Conservation (phyloP, 2,329 filamentous ascomycete genomes). For the Colletotrichum sp. region DNA sequence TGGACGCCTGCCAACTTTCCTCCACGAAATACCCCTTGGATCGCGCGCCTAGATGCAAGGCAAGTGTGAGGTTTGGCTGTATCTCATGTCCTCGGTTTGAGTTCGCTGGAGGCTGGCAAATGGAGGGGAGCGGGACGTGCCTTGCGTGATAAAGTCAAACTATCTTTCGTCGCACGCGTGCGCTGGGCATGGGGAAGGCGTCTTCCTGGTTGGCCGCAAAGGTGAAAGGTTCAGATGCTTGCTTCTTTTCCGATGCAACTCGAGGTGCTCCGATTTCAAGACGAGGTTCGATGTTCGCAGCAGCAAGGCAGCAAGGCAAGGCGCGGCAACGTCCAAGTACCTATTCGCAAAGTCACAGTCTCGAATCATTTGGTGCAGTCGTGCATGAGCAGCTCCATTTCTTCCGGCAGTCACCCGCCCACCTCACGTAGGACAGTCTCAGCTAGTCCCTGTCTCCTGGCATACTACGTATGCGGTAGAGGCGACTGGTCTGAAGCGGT, state of each 20-base stretch:
- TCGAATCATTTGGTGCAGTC: slow-evolving; percentile 2
- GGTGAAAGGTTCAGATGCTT: not conserved
- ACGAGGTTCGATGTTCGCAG: not conserved
- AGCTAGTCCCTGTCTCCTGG: slow-evolving; percentile 1
- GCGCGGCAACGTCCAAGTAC: not conserved
- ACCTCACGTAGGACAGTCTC: slow-evolving; percentile 12
- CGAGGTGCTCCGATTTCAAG: not conserved
- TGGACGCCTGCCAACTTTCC: not conserved
- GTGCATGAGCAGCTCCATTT: slow-evolving; percentile 7
- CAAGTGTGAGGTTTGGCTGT: not conserved
- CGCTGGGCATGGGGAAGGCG: not conserved
- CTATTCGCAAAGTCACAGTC: not conserved
- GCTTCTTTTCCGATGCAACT: not conserved
- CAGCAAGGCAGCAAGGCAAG: not conserved
- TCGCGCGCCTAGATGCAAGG: not conserved
- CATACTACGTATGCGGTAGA: not conserved
- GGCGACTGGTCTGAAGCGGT: not conserved
- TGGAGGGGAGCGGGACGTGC: not conserved
- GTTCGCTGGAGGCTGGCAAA: not conserved
- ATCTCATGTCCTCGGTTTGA: not conserved
- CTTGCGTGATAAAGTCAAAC: not conserved
- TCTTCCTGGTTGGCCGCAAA: not conserved
- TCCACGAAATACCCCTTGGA: not conserved
- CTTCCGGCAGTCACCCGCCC: slow-evolving; percentile 9
- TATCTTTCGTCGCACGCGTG: not conserved